A percentile compares a stretch with the other conserved stretches of the same genome.
Evolutionary conservation across 2,329 filamentous ascomycete genomes (phyloP).

Genomic region (Fusarium sulawesiense): DNA sequence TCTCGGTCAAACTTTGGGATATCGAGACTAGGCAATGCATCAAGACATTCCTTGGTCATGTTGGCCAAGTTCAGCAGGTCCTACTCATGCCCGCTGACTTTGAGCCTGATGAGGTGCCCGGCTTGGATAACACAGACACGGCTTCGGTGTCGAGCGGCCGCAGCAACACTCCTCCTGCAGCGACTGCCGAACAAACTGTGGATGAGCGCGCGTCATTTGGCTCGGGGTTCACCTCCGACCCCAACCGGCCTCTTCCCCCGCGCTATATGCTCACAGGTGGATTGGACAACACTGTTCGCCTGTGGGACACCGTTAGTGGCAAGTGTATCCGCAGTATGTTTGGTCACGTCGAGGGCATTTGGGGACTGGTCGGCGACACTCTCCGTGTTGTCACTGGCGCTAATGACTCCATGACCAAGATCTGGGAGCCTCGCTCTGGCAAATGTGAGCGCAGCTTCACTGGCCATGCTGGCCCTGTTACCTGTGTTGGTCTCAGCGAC

Average conservation of each 20-base stretch:
- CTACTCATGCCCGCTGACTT: conserved; percentile 87
- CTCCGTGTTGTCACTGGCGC: conserved; percentile 88
- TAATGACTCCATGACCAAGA: conserved; percentile 93
- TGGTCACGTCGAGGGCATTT: conserved; percentile 95
- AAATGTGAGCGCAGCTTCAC: conserved; percentile 93
- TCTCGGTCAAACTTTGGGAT: conserved; percentile 92
- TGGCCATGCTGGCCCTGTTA: conserved; percentile 90
- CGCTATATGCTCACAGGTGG: conserved; percentile 94
- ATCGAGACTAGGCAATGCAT: conserved; percentile 85
- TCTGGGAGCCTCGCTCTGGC: conserved; percentile 91
- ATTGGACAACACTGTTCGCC: conserved; percentile 88
- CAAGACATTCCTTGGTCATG: conserved; percentile 83
- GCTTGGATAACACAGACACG: conserved; percentile 65
- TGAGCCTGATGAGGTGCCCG: conserved; percentile 78
- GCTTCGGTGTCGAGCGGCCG: conserved; percentile 62
- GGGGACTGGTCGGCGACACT: conserved; percentile 90
- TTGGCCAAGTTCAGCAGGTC: conserved; percentile 95
- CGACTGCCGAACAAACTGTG: conserved; percentile 48
- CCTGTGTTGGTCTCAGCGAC: conserved; percentile 91
- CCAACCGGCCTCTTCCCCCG: conserved; percentile 77
- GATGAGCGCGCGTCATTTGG: conserved; percentile 69
- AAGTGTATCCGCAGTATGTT: conserved; percentile 93
- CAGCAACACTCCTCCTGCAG: conserved; percentile 55
- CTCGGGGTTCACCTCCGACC: conserved; percentile 69
- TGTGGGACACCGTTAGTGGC: conserved; percentile 89